Evolutionary conservation across 2,329 filamentous ascomycete species (phyloP).

Genomic region (Talaromyces sp.): DNA sequence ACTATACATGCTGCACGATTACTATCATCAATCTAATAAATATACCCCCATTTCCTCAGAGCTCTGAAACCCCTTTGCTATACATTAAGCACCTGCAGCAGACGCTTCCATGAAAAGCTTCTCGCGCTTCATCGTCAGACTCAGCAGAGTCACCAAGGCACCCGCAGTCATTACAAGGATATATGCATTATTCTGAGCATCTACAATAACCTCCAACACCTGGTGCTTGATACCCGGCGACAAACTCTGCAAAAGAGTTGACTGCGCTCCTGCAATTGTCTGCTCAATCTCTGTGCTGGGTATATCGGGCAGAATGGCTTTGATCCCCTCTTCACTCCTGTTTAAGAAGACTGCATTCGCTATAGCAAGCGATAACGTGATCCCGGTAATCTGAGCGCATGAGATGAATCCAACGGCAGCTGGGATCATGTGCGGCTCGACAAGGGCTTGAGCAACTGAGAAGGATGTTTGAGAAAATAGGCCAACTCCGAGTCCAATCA

Average conservation of each 20-base stretch:
- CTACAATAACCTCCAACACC: slow-evolving; percentile 21
- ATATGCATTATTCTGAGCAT: slow-evolving; percentile 22
- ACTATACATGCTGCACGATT: not conserved
- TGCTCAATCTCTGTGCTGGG: not conserved
- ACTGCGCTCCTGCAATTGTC: slow-evolving; percentile 5
- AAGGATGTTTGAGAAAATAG: slow-evolving; percentile 24
- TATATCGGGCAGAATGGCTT: not conserved
- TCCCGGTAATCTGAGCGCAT: not conserved
- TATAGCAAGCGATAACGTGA: not conserved
- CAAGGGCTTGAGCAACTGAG: slow-evolving; percentile 17
- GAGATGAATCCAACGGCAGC: slow-evolving; percentile 3
- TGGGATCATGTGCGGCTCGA: not conserved
- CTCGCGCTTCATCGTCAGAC: slow-evolving; percentile 21
- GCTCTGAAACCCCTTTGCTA: not conserved
- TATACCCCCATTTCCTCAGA: too few species aligned
- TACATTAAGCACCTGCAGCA: not conserved
- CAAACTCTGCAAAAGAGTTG: slow-evolving; percentile 3
- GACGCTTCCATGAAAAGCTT: slow-evolving; percentile 1
- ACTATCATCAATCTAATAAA: not conserved
- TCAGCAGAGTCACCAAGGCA: slow-evolving; percentile 20
- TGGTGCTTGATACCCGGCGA: not conserved
- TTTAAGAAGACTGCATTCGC: slow-evolving; percentile 1
- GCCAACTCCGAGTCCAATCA: slow-evolving; percentile 25
- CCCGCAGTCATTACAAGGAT: slow-evolving; percentile 24
- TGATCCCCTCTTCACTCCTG: not conserved